Evolutionary conservation across 2,329 filamentous ascomycete species (phyloP).

Genomic region (Pseudocercospora vitis): DNA sequence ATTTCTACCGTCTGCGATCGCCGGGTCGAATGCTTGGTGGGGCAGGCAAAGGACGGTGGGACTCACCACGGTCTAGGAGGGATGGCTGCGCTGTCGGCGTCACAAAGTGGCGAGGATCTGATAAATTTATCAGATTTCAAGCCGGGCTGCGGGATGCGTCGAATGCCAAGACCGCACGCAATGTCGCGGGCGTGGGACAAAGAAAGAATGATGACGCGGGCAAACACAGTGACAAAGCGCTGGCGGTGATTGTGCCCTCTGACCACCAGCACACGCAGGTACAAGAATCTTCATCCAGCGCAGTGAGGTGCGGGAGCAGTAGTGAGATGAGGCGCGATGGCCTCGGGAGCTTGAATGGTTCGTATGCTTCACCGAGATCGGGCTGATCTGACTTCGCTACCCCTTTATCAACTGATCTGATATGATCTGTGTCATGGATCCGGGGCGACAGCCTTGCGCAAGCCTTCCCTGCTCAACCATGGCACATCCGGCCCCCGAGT

Average conservation of each 20-base stretch:
- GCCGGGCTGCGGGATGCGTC: no score
- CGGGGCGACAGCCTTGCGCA: neutral
- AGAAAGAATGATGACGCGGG: neutral
- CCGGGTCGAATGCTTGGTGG: no score
- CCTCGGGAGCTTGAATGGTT: neutral
- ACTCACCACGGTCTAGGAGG: neutral
- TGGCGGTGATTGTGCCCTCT: neutral
- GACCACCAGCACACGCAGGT: neutral
- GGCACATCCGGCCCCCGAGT: neutral
- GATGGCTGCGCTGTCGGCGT: neutral
- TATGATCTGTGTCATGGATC: neutral
- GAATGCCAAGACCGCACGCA: no score
- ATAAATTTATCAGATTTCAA: neutral
- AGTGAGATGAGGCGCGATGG: neutral
- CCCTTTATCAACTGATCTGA: conserved; percentile 2
- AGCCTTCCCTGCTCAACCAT: neutral
- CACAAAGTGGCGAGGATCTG: conserved; percentile 1
- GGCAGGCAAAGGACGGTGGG: neutral
- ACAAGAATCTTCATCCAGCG: no score
- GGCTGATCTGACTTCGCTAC: neutral
- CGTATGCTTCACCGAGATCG: neutral
- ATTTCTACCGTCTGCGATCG: neutral
- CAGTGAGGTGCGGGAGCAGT: neutral
- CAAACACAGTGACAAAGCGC: neutral
- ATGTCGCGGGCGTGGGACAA: neutral